Percentiles rank a stretch among this genome's conserved stretches.
These are phyloP conservation scores for Sporothrix inflata DNA, from an alignment of 2,329 filamentous ascomycete species.

Conservation along the genomic window DNA sequence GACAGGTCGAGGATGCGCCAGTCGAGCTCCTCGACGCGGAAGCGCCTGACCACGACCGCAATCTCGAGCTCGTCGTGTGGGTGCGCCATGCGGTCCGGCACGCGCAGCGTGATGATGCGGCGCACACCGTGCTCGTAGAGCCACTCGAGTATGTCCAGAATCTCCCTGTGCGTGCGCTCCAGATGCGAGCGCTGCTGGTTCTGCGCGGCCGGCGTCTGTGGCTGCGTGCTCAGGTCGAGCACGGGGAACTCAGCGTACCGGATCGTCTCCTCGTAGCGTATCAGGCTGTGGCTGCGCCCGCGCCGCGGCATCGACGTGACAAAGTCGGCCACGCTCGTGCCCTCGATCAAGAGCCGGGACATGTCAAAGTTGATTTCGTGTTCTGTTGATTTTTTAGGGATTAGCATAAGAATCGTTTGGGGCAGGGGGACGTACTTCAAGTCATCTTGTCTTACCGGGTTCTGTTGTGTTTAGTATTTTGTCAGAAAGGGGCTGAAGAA, in stretches of 20 bases:
- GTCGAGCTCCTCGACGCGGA: conserved; percentile 30
- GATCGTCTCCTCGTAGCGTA: conserved; percentile 28
- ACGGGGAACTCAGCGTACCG: conserved; percentile 29
- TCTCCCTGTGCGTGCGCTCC: conserved; percentile 14
- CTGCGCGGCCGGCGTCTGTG: neutral
- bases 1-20: conserved; percentile 31
- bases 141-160: conserved; percentile 31
- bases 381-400: neutral
- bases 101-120: conserved; percentile 30
- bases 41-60: conserved; percentile 11
- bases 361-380: conserved; percentile 31
- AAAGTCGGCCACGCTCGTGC: conserved; percentile 27
- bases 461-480: too few relatives aligned
- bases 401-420: too few relatives aligned
- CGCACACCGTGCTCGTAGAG: conserved; percentile 21
- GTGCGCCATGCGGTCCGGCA: conserved; percentile 28
- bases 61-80: conserved; percentile 31
- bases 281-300: neutral
- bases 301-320: conserved; percentile 21
- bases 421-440: too few relatives aligned
- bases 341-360: conserved; percentile 25
- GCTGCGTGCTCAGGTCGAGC: conserved; percentile 24
- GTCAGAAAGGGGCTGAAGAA: too few relatives aligned
- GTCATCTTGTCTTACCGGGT: too few relatives aligned
- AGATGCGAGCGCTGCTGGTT: conserved; percentile 13